Evolutionary conservation across 2,329 filamentous ascomycete species (phyloP), one percentile per base, ranked within the genome.

Genomic region (Bipolaris cookei): DNA sequence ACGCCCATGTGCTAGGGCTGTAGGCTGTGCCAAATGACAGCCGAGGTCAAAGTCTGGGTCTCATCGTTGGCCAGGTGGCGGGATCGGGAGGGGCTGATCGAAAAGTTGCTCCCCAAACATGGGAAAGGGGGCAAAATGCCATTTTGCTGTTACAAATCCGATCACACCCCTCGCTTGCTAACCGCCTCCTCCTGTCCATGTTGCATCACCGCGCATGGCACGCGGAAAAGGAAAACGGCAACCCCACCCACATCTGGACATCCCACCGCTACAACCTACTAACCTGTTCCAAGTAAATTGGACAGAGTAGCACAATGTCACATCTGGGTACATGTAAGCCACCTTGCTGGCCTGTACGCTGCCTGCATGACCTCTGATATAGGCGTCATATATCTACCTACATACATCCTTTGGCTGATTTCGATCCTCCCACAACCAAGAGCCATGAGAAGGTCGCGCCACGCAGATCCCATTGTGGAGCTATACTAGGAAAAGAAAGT

Each of bases 111-210:
- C 28, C 6, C 3, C 10, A 5, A 13, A 13, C 41, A 55, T 51
- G 35, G 56, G 51, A 43, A 58, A 55, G 4, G 37, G 34, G 30
- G 3, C 23, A 47, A 21, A 59, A 39, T 56, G 5, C 52, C 52
- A 56, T 51, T n/a, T 51, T 23, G 14, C 16, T 37, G 42, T 48
- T 51, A 18, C 30, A 51, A 56, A 52, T 59, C 42, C 56, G 42
- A 56, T 59, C 4, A 43, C 10, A 20, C 28, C 42, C 47, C 23
- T 28, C 4, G 28, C 51, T 25, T 25, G 10, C 35, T 25, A 20
- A 14, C 8, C 11, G 38, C n/a, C 41, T 34, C 14, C 30, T 28
- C 25, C 51, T 25, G 46, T 23, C 5, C 37, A 4, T 5, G 8
- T 47, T 57, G 43, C 54, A 49, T 54, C 54, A 52, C 43, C 16